Base-by-base conservation (phyloP, 2,329 filamentous ascomycete species). In the Lachnellula subtilissima region DNA sequence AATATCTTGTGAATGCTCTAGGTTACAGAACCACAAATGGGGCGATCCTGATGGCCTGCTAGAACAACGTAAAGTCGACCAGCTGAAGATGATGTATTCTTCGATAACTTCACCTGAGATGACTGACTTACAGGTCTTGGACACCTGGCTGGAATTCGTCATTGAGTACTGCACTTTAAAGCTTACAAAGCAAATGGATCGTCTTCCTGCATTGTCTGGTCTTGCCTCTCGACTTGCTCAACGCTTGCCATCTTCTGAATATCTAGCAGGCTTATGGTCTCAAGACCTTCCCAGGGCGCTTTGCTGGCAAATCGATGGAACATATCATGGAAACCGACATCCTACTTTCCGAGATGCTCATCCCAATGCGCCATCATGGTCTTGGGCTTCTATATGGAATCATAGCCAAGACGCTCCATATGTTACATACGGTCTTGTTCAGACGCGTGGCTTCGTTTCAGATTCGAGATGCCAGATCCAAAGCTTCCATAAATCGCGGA, bases 381-480 rank as follows among this genome's bases (percentile, higher is more conserved):
- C 48, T 17, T 50, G 48, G 48, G 48, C 48, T 23, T 50, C 48
- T 39, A 39, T 50, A 37, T 40, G 28, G 48, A 50, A 28, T 35
- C 17, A 37, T 22, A 22, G 14, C 19, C 17, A 50, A 32, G 48
- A 50, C 4, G 48, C 36, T 15, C 17, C 48, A 15, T 23, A 37
- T 12, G 36, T 22, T 14, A 50, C 48, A 12, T 50, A 50, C 28
- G 48, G 48, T 50, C 14, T 50, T 11, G 35, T 50, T 17, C 19
- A 23, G 7, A 23, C 36, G 35, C 28, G 48, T 50, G 48, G 48
- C n/a, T 50, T 50, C 48, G 22, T 17, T 4, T 8, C 15, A 50
- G 48, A 50, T 50, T 17, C 35, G 17, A 19, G 48, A 25, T 50
- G 48, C 15, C 28, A 14, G 2, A 9, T 50, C 23, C 48, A 39